Conservation (phyloP, 371 early-diverging fungal genomes). For the Rhizopus delemar region DNA sequence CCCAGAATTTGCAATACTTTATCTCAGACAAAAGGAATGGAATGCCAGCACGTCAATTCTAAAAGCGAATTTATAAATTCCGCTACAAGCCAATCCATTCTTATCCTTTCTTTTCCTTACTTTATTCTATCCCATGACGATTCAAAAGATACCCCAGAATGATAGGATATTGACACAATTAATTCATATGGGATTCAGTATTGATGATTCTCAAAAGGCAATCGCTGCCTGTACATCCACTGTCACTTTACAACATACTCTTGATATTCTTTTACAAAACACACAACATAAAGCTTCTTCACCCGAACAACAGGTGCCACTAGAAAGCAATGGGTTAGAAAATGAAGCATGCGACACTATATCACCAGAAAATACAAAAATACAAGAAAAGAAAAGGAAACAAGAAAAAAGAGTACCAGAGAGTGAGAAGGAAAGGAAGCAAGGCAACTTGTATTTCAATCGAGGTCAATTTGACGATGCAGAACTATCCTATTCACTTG, state of each 20-base stretch:
- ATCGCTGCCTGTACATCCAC: constrained; percentile 57
- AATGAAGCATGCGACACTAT: constrained; percentile 21
- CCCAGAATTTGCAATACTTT: too few relatives aligned
- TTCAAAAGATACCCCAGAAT: background rate
- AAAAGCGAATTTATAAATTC: background rate
- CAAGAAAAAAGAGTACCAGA: constrained; percentile 22
- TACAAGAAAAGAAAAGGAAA: constrained; percentile 54
- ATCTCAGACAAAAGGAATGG: too few relatives aligned
- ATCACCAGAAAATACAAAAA: constrained; percentile 49
- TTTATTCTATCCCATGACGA: background rate
- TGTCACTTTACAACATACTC: constrained; percentile 59
- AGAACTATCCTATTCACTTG: constrained; percentile 69
- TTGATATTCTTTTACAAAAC: constrained; percentile 67
- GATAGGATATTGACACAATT: constrained; percentile 62
- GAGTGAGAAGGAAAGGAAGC: constrained; percentile 51
- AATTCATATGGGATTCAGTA: constrained; percentile 76
- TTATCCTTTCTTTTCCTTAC: too few relatives aligned
- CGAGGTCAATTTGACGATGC: constrained; percentile 88
- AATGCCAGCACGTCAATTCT: background rate
- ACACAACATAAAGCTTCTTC: constrained; percentile 22
- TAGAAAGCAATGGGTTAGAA: background rate
- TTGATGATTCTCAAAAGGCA: constrained; percentile 64
- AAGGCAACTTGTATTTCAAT: constrained; percentile 85
- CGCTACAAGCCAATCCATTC: background rate
- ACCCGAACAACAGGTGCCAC: constrained; percentile 3